Conservation (phyloP, 305 asterid genomes). For the Fraxinus greggii region DNA sequence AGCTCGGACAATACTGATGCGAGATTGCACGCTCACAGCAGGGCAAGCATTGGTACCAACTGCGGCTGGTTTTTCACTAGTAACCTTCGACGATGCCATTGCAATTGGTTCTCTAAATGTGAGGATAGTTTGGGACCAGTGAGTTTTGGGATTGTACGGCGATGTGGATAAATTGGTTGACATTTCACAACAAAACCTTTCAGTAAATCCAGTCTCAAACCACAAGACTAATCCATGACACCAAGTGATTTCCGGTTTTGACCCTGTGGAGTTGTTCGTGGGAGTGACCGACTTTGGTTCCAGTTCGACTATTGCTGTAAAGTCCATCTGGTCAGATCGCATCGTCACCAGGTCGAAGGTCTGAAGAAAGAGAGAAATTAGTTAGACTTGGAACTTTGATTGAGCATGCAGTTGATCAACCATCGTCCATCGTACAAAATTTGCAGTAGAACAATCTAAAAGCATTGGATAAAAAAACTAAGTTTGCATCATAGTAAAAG, state of each 20-base stretch:
- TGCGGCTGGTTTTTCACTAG: constrained; percentile 26
- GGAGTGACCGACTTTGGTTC: constrained; percentile 34
- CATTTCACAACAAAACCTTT: constrained; percentile 73
- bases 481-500: not conserved
- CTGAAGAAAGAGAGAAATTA: constrained; percentile 39
- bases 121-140: constrained; percentile 94
- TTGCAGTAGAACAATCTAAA: not conserved
- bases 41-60: constrained; percentile 67
- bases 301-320: constrained; percentile 70
- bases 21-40: constrained; percentile 54
- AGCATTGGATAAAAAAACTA: not conserved
- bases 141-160: constrained; percentile 73
- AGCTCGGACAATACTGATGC: constrained; percentile 77
- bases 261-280: constrained; percentile 16
- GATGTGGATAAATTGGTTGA: constrained; percentile 75
- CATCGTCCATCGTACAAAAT: not conserved
- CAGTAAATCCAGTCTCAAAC: constrained; percentile 85
- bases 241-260: constrained; percentile 34
- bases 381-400: not conserved
- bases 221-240: constrained; percentile 88
- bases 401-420: not conserved
- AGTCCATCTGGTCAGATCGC: constrained; percentile 82
- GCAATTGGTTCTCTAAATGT: constrained; percentile 76
- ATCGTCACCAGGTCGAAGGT: constrained; percentile 76
- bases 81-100: constrained; percentile 38